These are phyloP conservation scores for Acanthamoeba triangularis DNA, from an alignment of 208 protist species.

Conservation along the genomic window DNA sequence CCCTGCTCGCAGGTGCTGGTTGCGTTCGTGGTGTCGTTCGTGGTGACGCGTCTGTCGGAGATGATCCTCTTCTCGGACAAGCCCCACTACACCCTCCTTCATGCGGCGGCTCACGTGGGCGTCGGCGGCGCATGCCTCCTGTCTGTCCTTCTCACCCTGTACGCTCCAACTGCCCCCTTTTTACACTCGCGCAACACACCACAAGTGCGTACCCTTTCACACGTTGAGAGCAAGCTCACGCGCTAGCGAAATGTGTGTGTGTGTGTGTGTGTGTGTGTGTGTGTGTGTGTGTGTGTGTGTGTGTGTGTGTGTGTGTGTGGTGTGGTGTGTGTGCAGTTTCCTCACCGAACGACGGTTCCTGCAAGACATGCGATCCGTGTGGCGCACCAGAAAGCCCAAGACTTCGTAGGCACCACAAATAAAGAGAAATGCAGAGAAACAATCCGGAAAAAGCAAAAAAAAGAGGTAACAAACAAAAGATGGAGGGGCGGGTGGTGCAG, in stretches of 20 bases:
- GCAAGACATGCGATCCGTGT: not conserved
- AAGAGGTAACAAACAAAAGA: not conserved
- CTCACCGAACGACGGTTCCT: slow-evolving; percentile 27
- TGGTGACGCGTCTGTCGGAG: slow-evolving; percentile 14
- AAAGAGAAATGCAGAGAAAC: not conserved
- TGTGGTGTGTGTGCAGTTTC: not conserved
- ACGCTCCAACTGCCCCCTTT: not conserved
- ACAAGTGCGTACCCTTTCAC: not conserved
- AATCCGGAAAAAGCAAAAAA: not conserved
- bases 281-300: not conserved
- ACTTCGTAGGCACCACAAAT: too few relatives aligned
- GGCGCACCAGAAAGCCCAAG: not conserved
- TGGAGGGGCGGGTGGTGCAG: not conserved
- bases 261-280: not conserved
- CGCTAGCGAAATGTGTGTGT: not conserved
- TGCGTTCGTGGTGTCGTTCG: slow-evolving; percentile 33
- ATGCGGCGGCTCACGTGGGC: not conserved
- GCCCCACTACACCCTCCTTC: not conserved
- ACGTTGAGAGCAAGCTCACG: too few relatives aligned
- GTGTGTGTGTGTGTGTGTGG: not conserved
- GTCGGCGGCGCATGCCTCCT: not conserved
- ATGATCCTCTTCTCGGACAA: not conserved
- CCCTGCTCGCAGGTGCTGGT: not conserved
- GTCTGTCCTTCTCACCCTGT: not conserved
- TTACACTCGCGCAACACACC: not conserved